Conservation (phyloP, 495 filamentous ascomycete species). For the Massariosphaeria phaeospora region DNA sequence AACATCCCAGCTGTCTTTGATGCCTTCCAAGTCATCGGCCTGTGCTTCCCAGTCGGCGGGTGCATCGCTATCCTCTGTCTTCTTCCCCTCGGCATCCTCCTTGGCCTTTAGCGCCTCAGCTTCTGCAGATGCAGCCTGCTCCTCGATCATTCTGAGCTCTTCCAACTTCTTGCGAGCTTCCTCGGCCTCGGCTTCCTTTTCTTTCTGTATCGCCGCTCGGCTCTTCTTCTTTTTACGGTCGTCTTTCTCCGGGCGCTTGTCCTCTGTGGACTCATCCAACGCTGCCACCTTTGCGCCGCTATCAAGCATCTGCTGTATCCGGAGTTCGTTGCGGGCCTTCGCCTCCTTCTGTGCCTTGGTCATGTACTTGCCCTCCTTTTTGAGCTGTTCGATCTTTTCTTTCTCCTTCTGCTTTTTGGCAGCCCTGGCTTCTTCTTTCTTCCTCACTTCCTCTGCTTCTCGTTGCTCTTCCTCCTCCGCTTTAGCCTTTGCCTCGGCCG, state of each 20-base stretch:
- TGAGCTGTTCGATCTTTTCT: constrained; percentile 90
- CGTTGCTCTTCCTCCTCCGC: constrained; percentile 63
- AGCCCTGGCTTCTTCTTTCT: constrained; percentile 66
- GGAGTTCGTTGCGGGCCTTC: constrained; percentile 73
- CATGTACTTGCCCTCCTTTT: constrained; percentile 89
- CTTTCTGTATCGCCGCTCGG: constrained; percentile 44
- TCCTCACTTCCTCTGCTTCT: constrained; percentile 70
- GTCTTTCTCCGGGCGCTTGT: constrained; percentile 69
- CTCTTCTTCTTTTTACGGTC: constrained; percentile 73
- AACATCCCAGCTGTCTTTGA: constrained; percentile 96
- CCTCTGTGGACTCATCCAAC: constrained; percentile 56
- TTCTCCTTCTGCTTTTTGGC: constrained; percentile 92
- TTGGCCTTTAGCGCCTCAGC: constrained; percentile 52
- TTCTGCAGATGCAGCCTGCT: constrained; percentile 40
- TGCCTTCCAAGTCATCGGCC: constrained; percentile 67
- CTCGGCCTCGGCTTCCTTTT: constrained; percentile 53
- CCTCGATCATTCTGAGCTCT: constrained; percentile 40
- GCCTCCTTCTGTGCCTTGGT: constrained; percentile 91
- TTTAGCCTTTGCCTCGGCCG: constrained; percentile 69
- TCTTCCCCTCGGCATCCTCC: constrained; percentile 55
- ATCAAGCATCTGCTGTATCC: constrained; percentile 90
- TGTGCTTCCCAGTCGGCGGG: constrained; percentile 87
- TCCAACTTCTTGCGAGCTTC: constrained; percentile 48
- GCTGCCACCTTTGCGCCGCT: constrained; percentile 74
- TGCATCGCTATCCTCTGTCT: constrained; percentile 52